Percentiles rank a stretch among this genome's conserved stretches.
phyloP scores from a whole-genome alignment of 163 green algal species.

The Smithsoniella earleae region DNA sequence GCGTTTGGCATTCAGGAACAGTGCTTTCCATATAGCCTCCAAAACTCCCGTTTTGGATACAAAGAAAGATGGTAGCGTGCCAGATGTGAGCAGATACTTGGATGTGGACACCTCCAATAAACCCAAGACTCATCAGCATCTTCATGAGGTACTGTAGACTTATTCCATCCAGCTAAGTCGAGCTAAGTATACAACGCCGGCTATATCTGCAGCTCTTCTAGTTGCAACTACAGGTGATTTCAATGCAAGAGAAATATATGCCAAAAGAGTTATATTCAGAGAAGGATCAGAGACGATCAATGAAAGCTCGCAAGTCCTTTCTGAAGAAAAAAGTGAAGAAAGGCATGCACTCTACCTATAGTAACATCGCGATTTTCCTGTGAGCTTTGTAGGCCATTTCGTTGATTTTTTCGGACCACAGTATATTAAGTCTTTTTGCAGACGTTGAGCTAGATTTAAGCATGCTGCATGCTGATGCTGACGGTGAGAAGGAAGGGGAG shows the following conservation, averaged over 20 bases:
- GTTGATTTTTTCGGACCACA: background rate
- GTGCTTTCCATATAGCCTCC: background rate
- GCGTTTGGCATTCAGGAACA: background rate
- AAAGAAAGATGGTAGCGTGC: background rate
- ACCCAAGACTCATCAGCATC: background rate
- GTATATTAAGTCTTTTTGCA: background rate
- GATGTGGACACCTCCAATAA: background rate
- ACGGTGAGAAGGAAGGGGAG: background rate
- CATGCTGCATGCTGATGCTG: background rate
- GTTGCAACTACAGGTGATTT: background rate
- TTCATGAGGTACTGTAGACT: background rate
- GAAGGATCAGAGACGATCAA: slow-evolving; percentile 10
- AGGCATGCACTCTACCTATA: background rate
- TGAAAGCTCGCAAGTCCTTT: background rate
- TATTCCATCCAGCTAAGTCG: background rate
- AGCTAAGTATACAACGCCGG: background rate
- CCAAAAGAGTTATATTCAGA: slow-evolving; percentile 17
- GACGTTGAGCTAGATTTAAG: slow-evolving; percentile 2
- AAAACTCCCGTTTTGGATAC: background rate
- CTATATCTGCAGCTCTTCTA: background rate
- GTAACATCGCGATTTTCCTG: background rate
- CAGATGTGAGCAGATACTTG: slow-evolving; percentile 4
- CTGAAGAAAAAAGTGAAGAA: background rate
- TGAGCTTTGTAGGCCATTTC: background rate
- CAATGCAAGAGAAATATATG: slow-evolving; percentile 24